Evolutionary conservation across 164 flowering plant species (phyloP).

Genomic region (Umbellularia californica): DNA sequence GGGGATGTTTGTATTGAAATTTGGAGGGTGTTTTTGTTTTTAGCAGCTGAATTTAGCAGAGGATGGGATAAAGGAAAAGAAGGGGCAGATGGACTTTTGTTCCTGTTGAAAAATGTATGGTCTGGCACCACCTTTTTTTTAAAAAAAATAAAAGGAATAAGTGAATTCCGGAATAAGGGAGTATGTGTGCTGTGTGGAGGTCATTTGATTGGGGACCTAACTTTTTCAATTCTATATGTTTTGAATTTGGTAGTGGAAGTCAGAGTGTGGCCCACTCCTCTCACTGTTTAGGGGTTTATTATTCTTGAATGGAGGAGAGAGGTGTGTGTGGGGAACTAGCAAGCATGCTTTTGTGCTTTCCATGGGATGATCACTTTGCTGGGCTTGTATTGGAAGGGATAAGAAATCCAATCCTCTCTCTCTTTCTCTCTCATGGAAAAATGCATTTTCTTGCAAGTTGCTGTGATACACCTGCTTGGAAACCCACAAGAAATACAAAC

Average conservation of each 20-base stretch:
- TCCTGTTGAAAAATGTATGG: constrained; percentile 30
- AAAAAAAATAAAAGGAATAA: constrained; percentile 25
- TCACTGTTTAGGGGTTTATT: constrained; percentile 31
- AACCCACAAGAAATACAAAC: too few relatives aligned
- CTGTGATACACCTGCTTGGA: too few relatives aligned
- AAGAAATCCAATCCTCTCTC: background rate
- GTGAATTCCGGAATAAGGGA: constrained; percentile 25
- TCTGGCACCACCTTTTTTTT: constrained; percentile 31
- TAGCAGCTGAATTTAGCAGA: constrained; percentile 27
- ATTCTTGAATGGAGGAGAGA: constrained; percentile 11
- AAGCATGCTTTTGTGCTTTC: constrained; percentile 18
- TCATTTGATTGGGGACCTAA: constrained; percentile 42
- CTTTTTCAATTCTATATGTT: constrained; percentile 31
- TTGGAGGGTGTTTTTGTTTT: constrained; percentile 2
- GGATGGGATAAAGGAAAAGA: background rate
- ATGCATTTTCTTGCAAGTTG: too few relatives aligned
- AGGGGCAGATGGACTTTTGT: constrained; percentile 23
- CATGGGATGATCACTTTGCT: constrained; percentile 18
- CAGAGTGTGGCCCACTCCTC: constrained; percentile 45
- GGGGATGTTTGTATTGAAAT: constrained; percentile 15
- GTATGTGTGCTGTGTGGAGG: constrained; percentile 34
- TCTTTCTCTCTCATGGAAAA: background rate
- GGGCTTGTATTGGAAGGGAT: constrained; percentile 12
- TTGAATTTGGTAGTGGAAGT: constrained; percentile 52
- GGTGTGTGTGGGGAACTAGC: constrained; percentile 11